Base-by-base conservation (phyloP, 1,284 basidiomycete genomes). In the Leccinum fuscescens region DNA sequence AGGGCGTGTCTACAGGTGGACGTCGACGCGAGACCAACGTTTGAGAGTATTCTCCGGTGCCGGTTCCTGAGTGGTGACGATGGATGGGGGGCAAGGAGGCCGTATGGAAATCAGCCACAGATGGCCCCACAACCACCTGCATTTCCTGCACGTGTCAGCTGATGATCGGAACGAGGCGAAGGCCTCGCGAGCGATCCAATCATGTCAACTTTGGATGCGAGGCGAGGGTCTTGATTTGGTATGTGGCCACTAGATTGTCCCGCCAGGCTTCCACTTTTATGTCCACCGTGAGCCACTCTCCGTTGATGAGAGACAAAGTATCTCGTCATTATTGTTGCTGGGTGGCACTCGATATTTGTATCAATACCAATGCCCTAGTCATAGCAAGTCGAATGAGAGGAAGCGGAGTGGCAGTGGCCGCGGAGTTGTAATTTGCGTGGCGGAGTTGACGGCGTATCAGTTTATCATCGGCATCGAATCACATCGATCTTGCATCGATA, bases 1-100 rank as follows among this genome's bases (percentile, higher is more conserved):
- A 78, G 83, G 56, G 87, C 88, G 35, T 96, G 94, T 71, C 79
- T 96, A 42, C 84, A 84, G 66, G 81, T 95, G 14, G 86, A 92
- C 29, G 82, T 91, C 22, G 71, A 74, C 44, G 82, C 83, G 9
- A 82, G 92, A 42, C 94, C 94, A n/a, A 88, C 88, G 3, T 94
- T 94, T 69, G 89, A 92, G 70, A 82, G 83, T 70, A 86, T 96
- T 58, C 77, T 92, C 55, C 82, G 88, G 67, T 88, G 86, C 71
- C 84, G 85, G 39, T 96, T 96, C 79, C 78, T 96, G 56, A 80
- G 80, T 54, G 93, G 92, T 24, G 74, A 77, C 37, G 82, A 79
- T 22, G 88, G 89, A 8, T 90, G 88, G 86, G 80, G 80, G 39
- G 74, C 76, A 71, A 69, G 72, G 62, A 66, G 59, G 27, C 65